Conservation (phyloP, 805 yeast genomes). For the Jamesozyma jinghongensis region DNA sequence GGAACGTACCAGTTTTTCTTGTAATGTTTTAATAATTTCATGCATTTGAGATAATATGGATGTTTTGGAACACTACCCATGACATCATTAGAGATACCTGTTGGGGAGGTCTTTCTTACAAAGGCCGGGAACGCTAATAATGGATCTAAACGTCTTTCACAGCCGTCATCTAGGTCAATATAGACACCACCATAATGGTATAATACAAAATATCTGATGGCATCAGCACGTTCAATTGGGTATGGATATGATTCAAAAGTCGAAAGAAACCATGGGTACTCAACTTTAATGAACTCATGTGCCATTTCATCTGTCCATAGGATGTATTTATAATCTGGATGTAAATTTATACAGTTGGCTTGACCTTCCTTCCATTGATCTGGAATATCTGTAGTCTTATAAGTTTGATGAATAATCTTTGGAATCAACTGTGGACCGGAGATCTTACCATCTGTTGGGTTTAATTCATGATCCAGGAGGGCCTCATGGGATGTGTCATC, state of each 20-base stretch:
- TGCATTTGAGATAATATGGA: conserved; percentile 68
- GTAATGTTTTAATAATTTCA: conserved; percentile 53
- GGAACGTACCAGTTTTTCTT: conserved; percentile 77
- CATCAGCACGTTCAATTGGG: conserved; percentile 86
- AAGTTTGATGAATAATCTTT: conserved; percentile 87
- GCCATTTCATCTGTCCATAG: conserved; percentile 88
- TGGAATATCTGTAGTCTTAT: conserved; percentile 71
- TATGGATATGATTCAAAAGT: conserved; percentile 72
- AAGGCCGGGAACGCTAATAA: conserved; percentile 74
- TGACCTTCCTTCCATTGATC: conserved; percentile 76
- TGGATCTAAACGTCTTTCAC: conserved; percentile 71
- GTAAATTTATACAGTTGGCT: conserved; percentile 62
- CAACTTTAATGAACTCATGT: conserved; percentile 63
- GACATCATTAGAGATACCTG: conserved; percentile 87
- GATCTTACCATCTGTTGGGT: conserved; percentile 33
- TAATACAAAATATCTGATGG: conserved; percentile 77
- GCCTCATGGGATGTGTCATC: conserved; percentile 65
- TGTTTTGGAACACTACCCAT: conserved; percentile 85
- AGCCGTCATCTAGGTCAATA: conserved; percentile 85
- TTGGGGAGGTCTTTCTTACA: conserved; percentile 78
- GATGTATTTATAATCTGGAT: conserved; percentile 81
- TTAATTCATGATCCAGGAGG: conserved; percentile 51
- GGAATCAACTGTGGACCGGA: conserved; percentile 48
- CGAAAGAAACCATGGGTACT: conserved; percentile 78
- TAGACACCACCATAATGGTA: conserved; percentile 83